Percentiles rank a stretch among this genome's conserved stretches.
These are phyloP conservation scores for Backusella luteola DNA, from an alignment of 192 early-diverging fungal genomes.

Conservation along the genomic window DNA sequence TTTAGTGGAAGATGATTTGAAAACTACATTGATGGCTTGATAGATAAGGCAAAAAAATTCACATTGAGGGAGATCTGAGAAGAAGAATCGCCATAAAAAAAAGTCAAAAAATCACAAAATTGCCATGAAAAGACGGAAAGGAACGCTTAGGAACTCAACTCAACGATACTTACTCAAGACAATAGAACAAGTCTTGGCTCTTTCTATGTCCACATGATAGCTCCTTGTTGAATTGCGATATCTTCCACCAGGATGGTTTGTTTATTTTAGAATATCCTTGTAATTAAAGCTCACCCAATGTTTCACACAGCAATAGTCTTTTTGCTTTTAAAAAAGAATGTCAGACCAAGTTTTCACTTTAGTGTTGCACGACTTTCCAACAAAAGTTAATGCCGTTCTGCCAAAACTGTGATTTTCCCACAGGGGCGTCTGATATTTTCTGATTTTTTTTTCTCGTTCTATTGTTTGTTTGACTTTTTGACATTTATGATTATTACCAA, in stretches of 20 bases:
- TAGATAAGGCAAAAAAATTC: too few relatives aligned
- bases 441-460: neutral
- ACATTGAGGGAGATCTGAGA: too few relatives aligned
- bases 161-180: too few relatives aligned
- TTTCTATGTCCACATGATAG: neutral
- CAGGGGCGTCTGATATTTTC: neutral
- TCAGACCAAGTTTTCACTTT: neutral
- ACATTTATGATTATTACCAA: neutral
- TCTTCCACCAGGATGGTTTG: neutral
- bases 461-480: neutral
- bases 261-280: neutral
- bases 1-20: too few relatives aligned
- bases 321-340: neutral
- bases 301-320: neutral
- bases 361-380: neutral
- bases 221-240: neutral
- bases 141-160: too few relatives aligned
- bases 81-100: too few relatives aligned
- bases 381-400: neutral
- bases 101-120: too few relatives aligned
- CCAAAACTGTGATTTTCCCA: constrained; percentile 8
- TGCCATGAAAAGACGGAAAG: too few relatives aligned
- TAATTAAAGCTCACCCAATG: neutral
- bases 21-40: too few relatives aligned
- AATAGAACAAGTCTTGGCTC: too few relatives aligned